Evolutionary conservation across 768 basidiomycete species (phyloP).

Genomic region (Pisolithus microcarpus): DNA sequence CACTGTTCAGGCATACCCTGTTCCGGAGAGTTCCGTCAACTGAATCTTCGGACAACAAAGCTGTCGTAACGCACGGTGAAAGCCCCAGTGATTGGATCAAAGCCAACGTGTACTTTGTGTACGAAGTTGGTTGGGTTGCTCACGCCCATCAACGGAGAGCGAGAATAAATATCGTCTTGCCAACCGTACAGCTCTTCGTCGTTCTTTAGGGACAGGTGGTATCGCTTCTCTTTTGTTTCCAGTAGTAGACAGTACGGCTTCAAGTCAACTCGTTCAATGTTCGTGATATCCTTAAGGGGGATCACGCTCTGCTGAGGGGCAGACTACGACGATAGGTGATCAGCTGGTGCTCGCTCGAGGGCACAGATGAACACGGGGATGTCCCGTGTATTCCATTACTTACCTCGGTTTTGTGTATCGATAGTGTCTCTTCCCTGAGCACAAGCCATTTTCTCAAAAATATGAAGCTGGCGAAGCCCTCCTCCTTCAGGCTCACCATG

Average conservation of each 20-base stretch:
- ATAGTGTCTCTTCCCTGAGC: constrained; percentile 69
- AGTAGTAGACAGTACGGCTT: constrained; percentile 92
- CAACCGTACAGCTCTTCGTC: constrained; percentile 98
- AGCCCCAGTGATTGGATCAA: constrained; percentile 87
- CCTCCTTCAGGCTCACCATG: constrained; percentile 86
- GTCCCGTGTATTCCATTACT: constrained; percentile 18
- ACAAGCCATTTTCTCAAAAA: constrained; percentile 91
- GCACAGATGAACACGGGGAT: neutral
- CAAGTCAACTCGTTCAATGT: constrained; percentile 86
- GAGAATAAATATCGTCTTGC: constrained; percentile 94
- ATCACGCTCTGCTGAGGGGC: constrained; percentile 56
- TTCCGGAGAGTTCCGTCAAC: neutral
- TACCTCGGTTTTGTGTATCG: constrained; percentile 90
- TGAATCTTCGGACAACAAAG: neutral
- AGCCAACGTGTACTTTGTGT: constrained; percentile 97
- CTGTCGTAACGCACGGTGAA: constrained; percentile 69
- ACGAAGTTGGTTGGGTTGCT: constrained; percentile 96
- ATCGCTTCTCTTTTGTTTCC: constrained; percentile 78
- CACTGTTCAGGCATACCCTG: constrained; percentile 97
- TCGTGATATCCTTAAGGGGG: constrained; percentile 67
- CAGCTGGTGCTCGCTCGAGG: neutral
- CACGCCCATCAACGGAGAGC: constrained; percentile 89
- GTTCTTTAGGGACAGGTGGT: constrained; percentile 75
- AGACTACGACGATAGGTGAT: constrained; percentile 29
- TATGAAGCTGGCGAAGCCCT: constrained; percentile 84